These are phyloP conservation scores for Somion occarium DNA, from an alignment of 1,284 basidiomycete species.

Conservation along the genomic window DNA sequence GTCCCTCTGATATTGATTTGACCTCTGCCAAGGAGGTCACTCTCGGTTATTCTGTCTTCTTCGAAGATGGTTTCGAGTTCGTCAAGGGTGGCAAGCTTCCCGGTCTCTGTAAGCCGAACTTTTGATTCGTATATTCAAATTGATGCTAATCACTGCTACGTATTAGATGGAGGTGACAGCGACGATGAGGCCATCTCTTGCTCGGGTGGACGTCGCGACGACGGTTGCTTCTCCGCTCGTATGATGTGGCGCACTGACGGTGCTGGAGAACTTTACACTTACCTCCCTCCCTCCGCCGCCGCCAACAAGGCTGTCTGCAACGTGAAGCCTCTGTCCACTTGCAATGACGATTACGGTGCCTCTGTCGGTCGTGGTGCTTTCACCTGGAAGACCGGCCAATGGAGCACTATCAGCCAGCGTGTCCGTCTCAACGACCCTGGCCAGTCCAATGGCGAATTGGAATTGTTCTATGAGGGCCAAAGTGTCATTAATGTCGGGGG, in stretches of 20 bases:
- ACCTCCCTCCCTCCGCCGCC: conserved; percentile 20
- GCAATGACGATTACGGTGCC: conserved; percentile 34
- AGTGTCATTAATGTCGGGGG: conserved; percentile 37
- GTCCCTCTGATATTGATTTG: conserved; percentile 38
- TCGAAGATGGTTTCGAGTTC: conserved; percentile 46
- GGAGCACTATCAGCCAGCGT: conserved; percentile 31
- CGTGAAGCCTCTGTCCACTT: conserved; percentile 24
- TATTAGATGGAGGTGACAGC: conserved; percentile 15
- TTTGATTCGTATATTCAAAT: background rate
- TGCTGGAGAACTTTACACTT: conserved; percentile 28
- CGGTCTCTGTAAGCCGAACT: conserved; percentile 25
- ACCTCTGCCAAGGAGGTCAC: conserved; percentile 43
- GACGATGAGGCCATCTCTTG: conserved; percentile 20
- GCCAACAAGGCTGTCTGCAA: conserved; percentile 14
- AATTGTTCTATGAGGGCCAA: conserved; percentile 16
- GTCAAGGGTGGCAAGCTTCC: conserved; percentile 29
- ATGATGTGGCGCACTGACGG: conserved; percentile 37
- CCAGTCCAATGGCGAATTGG: conserved; percentile 16
- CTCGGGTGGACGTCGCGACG: conserved; percentile 32
- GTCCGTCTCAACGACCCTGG: conserved; percentile 24
- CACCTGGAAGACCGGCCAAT: conserved; percentile 32
- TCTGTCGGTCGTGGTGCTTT: conserved; percentile 33
- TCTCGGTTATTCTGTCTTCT: conserved; percentile 56
- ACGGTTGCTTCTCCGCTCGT: conserved; percentile 36
- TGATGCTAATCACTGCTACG: background rate